Percentiles rank a stretch among this genome's conserved stretches.
These are phyloP conservation scores for Magnolia sinica DNA, from an alignment of 164 flowering plant species.

Conservation along the genomic window DNA sequence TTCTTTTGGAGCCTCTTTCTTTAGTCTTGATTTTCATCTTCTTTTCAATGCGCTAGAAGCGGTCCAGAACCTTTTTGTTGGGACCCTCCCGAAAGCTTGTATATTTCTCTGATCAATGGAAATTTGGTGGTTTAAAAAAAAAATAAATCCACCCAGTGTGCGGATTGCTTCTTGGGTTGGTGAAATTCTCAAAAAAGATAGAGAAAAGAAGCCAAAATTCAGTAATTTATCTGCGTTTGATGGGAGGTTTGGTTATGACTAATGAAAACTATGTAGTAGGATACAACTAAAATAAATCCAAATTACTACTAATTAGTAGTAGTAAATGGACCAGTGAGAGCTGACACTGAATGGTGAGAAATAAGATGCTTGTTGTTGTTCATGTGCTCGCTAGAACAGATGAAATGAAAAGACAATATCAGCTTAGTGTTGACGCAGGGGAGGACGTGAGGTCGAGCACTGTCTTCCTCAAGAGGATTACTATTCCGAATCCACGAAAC, in stretches of 20 bases:
- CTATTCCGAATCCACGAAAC: too few species aligned
- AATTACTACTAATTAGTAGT: background rate
- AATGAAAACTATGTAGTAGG: background rate
- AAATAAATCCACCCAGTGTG: background rate
- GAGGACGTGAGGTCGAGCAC: too few species aligned
- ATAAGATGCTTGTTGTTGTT: background rate
- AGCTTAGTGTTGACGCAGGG: too few species aligned
- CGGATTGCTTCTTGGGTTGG: background rate
- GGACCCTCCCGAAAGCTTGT: too few species aligned
- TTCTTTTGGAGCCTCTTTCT: too few species aligned
- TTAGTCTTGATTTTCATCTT: too few species aligned
- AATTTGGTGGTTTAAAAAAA: too few species aligned
- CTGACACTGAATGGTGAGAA: background rate
- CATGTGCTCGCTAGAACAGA: background rate
- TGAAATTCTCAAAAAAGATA: background rate
- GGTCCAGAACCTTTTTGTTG: too few species aligned
- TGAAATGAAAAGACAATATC: slow-evolving; percentile 4
- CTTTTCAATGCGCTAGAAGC: too few species aligned
- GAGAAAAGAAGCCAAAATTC: too few species aligned
- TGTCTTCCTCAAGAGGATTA: too few species aligned
- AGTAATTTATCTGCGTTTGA: background rate
- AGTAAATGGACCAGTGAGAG: slow-evolving; percentile 5
- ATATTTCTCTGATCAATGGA: too few species aligned
- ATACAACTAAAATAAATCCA: background rate
- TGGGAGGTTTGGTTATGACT: background rate